Evolutionary conservation across 345 rosid species (phyloP).

Genomic region (Capsella bursapastoris): DNA sequence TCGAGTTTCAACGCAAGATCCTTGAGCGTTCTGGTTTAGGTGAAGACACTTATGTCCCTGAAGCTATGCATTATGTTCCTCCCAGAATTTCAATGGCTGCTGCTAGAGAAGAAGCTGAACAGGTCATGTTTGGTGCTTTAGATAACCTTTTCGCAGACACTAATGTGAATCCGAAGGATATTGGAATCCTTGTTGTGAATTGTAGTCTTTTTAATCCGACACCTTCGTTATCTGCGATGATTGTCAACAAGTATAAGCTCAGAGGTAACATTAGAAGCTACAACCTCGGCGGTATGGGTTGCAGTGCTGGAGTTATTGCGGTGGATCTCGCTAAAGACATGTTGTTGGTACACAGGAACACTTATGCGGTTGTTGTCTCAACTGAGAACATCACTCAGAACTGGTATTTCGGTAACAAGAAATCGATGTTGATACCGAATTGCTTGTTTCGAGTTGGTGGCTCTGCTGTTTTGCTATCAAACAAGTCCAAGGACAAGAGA

Average conservation of each 20-base stretch:
- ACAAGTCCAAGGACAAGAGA: slow-evolving; percentile 40
- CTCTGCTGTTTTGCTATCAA: slow-evolving; percentile 51
- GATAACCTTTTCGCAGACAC: slow-evolving; percentile 53
- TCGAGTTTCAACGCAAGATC: slow-evolving; percentile 57
- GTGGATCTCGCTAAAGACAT: slow-evolving; percentile 56
- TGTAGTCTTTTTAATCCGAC: slow-evolving; percentile 61
- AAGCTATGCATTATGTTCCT: slow-evolving; percentile 49
- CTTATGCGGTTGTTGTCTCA: slow-evolving; percentile 54
- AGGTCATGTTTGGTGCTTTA: slow-evolving; percentile 60
- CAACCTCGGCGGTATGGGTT: slow-evolving; percentile 63
- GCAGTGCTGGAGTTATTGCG: slow-evolving; percentile 56
- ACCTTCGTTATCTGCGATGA: slow-evolving; percentile 59
- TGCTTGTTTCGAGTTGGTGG: slow-evolving; percentile 58
- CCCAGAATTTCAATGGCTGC: slow-evolving; percentile 51
- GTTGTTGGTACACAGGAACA: slow-evolving; percentile 48
- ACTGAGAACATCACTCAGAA: slow-evolving; percentile 58
- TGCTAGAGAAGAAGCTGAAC: slow-evolving; percentile 57
- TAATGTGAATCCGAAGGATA: slow-evolving; percentile 48
- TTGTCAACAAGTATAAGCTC: slow-evolving; percentile 54
- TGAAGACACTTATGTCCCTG: slow-evolving; percentile 52
- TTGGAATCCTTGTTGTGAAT: slow-evolving; percentile 57
- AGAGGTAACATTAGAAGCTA: slow-evolving; percentile 56
- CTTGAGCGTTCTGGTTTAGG: slow-evolving; percentile 59
- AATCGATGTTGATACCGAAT: slow-evolving; percentile 56
- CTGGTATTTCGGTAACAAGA: slow-evolving; percentile 55